A percentile compares a stretch with the other conserved stretches of the same genome.
Evolutionary conservation across 2,329 filamentous ascomycete genomes (phyloP).

Genomic region (Fusarium pseudoanthophilum): DNA sequence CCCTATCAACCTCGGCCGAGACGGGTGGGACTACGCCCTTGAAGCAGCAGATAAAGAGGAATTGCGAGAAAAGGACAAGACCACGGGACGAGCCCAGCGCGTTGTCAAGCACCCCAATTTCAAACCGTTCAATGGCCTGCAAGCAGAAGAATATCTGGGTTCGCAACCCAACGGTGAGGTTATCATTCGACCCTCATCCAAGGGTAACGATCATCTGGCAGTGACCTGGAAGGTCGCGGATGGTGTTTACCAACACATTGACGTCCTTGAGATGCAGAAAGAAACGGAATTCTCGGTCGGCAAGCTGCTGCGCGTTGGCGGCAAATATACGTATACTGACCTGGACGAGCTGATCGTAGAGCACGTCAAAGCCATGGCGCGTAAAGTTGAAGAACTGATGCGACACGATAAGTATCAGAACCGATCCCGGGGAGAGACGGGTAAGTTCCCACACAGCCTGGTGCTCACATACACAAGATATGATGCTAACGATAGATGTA

Average conservation of each 20-base stretch:
- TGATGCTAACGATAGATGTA: constrained; percentile 53
- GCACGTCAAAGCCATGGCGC: constrained; percentile 97
- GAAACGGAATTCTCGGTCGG: constrained; percentile 97
- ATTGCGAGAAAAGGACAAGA: constrained; percentile 85
- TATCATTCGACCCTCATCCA: constrained; percentile 94
- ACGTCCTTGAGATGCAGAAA: constrained; percentile 96
- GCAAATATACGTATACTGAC: constrained; percentile 93
- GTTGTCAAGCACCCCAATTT: constrained; percentile 99
- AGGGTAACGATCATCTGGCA: constrained; percentile 93
- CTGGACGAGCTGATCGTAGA: constrained; percentile 96
- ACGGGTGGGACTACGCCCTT: constrained; percentile 87
- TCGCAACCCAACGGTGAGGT: constrained; percentile 88
- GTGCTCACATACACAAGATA: not conserved
- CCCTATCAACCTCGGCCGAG: constrained; percentile 75
- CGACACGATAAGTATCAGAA: constrained; percentile 93
- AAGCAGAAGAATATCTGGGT: constrained; percentile 93
- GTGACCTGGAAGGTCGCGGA: constrained; percentile 99
- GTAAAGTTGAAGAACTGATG: constrained; percentile 97
- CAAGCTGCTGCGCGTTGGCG: constrained; percentile 83
- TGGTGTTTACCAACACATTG: constrained; percentile 96
- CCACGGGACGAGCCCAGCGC: constrained; percentile 85
- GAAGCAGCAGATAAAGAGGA: constrained; percentile 86
- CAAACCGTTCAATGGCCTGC: constrained; percentile 88
- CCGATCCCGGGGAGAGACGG: constrained; percentile 81
- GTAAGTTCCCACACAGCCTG: constrained; percentile 66